Evolutionary conservation across 257 asterid species (phyloP).

Genomic region (Solanum pennellii): DNA sequence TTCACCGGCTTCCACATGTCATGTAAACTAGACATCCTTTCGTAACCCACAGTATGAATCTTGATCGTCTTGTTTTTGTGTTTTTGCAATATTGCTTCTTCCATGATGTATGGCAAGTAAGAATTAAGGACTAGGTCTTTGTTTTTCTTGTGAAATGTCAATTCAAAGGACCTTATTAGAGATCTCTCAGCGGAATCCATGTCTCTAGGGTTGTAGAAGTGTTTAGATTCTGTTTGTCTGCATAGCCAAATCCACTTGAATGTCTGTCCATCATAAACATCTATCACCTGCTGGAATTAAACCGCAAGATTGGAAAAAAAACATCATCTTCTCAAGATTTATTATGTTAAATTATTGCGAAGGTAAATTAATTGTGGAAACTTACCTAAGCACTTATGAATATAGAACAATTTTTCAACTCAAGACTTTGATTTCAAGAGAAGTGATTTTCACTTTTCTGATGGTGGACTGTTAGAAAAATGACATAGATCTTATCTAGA

Average conservation of each 20-base stretch:
- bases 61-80: conserved; percentile 1
- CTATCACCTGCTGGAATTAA: not conserved
- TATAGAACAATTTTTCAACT: not conserved
- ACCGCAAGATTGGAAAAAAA: not conserved
- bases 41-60: not conserved
- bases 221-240: not conserved
- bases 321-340: not conserved
- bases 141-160: no score
- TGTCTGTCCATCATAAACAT: not conserved
- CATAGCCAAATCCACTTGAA: not conserved
- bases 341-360: not conserved
- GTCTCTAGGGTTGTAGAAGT: not conserved
- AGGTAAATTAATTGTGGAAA: not conserved
- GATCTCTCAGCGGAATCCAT: not conserved
- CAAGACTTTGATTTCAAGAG: not conserved
- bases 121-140: no score
- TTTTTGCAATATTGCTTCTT: conserved; percentile 6
- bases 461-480: no score
- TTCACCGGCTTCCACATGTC: not conserved
- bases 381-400: not conserved
- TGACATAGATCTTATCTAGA: no score
- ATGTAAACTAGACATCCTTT: not conserved
- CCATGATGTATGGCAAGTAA: not conserved
- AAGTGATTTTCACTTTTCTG: not conserved
- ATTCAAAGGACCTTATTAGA: no score